Base-by-base conservation (phyloP, 345 rosid species). In the Eucalyptus victrix region DNA sequence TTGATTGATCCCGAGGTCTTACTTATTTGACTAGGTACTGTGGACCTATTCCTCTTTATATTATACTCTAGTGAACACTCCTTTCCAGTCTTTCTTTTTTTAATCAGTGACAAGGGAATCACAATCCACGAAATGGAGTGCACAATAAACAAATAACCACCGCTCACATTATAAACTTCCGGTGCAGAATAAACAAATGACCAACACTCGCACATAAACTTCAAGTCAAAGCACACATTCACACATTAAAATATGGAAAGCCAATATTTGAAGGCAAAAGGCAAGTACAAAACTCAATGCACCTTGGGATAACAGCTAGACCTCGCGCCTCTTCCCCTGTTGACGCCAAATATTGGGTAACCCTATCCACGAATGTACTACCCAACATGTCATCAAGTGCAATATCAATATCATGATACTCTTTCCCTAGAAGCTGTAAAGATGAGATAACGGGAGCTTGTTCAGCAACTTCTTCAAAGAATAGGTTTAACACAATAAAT, bases 301-400 rank as follows among this genome's bases (percentile, higher is more conserved):
- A 97, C 99, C 99, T 93, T 49, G 96, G 94, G 89, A 97, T 97
- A 89, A 97, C 89, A 81, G 96, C 94, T 62, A 94, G 88, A 49
- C 98, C 99, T 47, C 49, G 96, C 6, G 90, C 95, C 90, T 92
- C 90, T 91, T 96, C 98, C 6, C 95, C 97, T n/a, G 92, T 92
- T 60, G 95, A 92, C 28, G 93, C 91, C 89, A 97, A 90, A 91
- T 96, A 97, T 12, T 93, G 96, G 40, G 90, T 90, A 50, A 97
- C 97, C 93, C 94, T 97, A 86, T 95, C 94, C 65, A 94, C 96
- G 91, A 97, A 97, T 56, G 91, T 95, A 92, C 97, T 94, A 9
- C 99, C 99, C 42, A 94, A 86, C 98, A 97, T 95, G 89, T 97
- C 91, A 88, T 97, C 97, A 65, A 96, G 93, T 15, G 99, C 98